phyloP scores from a whole-genome alignment of 257 asterid species.

The Przewalskia tangutica region DNA sequence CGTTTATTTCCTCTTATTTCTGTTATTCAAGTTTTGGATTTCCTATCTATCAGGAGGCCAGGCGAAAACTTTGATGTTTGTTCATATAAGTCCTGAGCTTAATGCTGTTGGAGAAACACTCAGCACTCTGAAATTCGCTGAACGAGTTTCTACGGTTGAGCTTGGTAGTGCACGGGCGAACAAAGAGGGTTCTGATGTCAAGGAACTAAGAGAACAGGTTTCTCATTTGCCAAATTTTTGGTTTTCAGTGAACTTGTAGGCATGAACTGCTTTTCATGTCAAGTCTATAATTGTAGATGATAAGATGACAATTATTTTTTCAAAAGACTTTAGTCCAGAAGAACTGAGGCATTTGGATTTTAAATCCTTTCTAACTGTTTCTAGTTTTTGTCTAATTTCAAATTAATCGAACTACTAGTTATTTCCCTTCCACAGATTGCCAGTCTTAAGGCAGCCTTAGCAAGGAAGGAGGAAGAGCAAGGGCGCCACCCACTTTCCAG shows the following conservation, averaged over 20 bases:
- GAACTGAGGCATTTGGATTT: neutral
- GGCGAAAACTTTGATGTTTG: slow-evolving; percentile 80
- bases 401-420: neutral
- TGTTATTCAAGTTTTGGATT: neutral
- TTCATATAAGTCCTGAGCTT: slow-evolving; percentile 75
- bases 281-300: neutral
- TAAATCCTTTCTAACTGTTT: neutral
- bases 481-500: slow-evolving; percentile 15
- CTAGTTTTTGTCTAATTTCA: neutral
- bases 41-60: slow-evolving; percentile 53
- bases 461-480: slow-evolving; percentile 48
- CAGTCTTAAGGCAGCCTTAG: slow-evolving; percentile 59
- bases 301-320: neutral
- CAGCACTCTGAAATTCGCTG: slow-evolving; percentile 84
- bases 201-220: slow-evolving; percentile 82
- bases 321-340: neutral
- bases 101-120: slow-evolving; percentile 69
- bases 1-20: neutral
- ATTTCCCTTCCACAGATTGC: slow-evolving; percentile 41
- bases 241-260: neutral
- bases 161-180: slow-evolving; percentile 69
- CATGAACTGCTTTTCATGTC: neutral
- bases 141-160: slow-evolving; percentile 79
- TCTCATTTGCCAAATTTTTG: neutral
- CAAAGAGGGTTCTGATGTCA: slow-evolving; percentile 63